phyloP scores from a whole-genome alignment of 495 filamentous ascomycete genomes.

The Penicillium argentinense region DNA sequence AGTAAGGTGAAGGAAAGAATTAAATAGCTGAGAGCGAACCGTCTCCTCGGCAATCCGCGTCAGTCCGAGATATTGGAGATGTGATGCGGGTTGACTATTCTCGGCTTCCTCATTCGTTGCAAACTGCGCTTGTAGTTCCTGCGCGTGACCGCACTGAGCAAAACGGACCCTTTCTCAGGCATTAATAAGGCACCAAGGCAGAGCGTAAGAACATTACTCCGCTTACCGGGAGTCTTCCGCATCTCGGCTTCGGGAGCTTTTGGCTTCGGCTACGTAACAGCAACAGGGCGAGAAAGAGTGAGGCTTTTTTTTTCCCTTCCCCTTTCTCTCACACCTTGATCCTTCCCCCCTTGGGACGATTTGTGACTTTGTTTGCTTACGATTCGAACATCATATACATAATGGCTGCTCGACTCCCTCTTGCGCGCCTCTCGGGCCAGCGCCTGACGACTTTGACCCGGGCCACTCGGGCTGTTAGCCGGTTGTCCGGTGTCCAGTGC shows the following conservation, averaged over 20 bases:
- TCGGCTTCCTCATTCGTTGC: constrained; percentile 27
- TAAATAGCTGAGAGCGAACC: neutral
- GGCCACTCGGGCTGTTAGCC: constrained; percentile 24
- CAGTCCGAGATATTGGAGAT: constrained; percentile 9
- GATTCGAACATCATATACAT: constrained; percentile 8
- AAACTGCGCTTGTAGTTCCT: constrained; percentile 26
- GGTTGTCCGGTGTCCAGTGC: constrained; percentile 24
- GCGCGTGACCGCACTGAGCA: constrained; percentile 16
- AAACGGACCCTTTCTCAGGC: too few relatives aligned
- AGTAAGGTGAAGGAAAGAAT: neutral
- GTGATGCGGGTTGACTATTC: constrained; percentile 27
- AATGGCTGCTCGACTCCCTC: constrained; percentile 46
- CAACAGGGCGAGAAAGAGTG: constrained; percentile 11
- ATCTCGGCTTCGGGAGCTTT: constrained; percentile 24
- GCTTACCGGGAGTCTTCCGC: constrained; percentile 24
- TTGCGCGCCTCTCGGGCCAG: constrained; percentile 39
- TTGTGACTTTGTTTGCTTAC: neutral
- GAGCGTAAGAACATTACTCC: constrained; percentile 44
- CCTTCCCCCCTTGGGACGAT: neutral
- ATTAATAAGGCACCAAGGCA: neutral
- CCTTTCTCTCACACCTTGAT: neutral
- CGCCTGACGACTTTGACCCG: constrained; percentile 32
- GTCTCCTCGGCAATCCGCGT: constrained; percentile 9
- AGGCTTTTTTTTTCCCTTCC: constrained; percentile 3
- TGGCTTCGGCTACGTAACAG: constrained; percentile 30